Base-by-base conservation (phyloP, 2,329 filamentous ascomycete genomes). In the Aureobasidium sp. region DNA sequence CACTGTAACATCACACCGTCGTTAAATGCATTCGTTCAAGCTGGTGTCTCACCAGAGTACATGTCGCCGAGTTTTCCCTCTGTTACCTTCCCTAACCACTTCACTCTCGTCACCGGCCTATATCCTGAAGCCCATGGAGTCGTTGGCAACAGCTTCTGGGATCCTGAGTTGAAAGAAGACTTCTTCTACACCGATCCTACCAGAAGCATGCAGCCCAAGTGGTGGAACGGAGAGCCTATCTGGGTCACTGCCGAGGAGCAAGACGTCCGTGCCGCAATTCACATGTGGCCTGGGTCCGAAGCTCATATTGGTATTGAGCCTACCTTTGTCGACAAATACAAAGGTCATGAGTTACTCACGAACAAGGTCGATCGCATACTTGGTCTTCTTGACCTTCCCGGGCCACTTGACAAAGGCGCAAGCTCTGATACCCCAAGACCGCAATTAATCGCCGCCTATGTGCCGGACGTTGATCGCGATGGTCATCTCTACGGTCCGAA, bases 271-370 rank as follows among this genome's bases (percentile, higher is more conserved):
- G 86, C 87, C 34, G 94, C 91, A 0, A 86, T 99, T 30, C 94
- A 99, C 73, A 99, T 99, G 94, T 99, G 94, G 94, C 94, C 94
- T 1, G 94, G 94, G 2, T 95, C 90, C 45, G 94, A 99, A 76
- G 92, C 92, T 6, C 87, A 91, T 72, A 88, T 96, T 64, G 80
- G 85, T 13, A 78, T 86, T 21, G 86, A 92, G 65, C 90, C 92
- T 2, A 86, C 85, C 10, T 90, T 90, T 69, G 73, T 97, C 53
- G 94, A 97, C 76, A 87, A 86, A 68, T 99, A 84, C 76, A 93
- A 96, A 67, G 86, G 85, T 9, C 83, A 87, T 0, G 92, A 97
- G 75, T 72, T 78, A 36, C 80, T 99, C 2, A 73, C 83, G 0
- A 83, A 81, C 41, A 99, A 99, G 74, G 89, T 92, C 15, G 78